These are phyloP conservation scores for Colletotrichum sublineola DNA, from an alignment of 2,329 filamentous ascomycete genomes.

Conservation along the genomic window DNA sequence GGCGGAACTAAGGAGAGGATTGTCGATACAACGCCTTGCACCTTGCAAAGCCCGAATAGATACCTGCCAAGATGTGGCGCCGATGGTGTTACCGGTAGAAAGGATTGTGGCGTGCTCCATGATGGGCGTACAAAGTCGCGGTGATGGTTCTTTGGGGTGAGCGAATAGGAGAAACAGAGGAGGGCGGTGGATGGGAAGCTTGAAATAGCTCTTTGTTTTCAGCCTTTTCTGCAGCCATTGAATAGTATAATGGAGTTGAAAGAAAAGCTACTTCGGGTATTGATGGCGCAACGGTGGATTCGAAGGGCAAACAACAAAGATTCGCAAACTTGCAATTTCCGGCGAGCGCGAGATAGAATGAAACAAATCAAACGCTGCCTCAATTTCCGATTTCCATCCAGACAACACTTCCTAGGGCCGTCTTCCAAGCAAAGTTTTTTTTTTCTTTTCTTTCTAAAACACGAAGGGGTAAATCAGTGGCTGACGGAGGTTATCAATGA, in stretches of 20 bases:
- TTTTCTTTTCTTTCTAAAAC: too few species aligned
- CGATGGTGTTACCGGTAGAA: too few species aligned
- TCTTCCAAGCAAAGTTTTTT: fast-evolving
- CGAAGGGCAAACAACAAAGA: neutral
- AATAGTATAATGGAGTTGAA: neutral
- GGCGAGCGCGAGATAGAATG: neutral
- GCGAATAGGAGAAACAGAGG: neutral
- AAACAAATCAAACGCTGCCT: neutral
- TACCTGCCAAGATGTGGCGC: slow-evolving; percentile 6
- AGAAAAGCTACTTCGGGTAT: neutral
- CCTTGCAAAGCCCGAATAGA: neutral
- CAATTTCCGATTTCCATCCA: neutral
- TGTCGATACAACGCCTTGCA: slow-evolving; percentile 10
- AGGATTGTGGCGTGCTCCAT: neutral
- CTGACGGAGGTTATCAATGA: neutral
- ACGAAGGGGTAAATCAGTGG: neutral
- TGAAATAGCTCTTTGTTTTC: neutral
- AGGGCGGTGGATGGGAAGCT: neutral
- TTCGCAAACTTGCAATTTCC: neutral
- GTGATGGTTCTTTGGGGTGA: neutral
- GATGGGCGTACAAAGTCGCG: neutral
- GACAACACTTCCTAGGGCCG: neutral
- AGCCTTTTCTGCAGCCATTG: too few species aligned
- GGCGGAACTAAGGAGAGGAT: neutral
- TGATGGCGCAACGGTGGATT: neutral